Conservation (phyloP, 768 basidiomycete species). For the Imleria badia region DNA sequence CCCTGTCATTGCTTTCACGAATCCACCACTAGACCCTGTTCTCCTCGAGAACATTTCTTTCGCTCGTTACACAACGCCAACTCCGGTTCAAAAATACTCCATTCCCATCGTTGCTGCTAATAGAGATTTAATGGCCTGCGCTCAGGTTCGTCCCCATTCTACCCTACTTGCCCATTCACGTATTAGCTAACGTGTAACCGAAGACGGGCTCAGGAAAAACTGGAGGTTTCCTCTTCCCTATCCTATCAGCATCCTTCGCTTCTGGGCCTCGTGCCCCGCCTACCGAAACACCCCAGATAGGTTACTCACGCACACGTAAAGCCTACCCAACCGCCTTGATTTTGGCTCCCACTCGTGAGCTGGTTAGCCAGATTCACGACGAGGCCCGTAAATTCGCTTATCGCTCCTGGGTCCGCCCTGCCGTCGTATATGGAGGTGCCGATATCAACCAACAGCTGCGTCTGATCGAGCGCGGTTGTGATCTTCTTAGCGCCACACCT, state of each 20-base stretch:
- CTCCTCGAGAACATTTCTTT: slow-evolving; percentile 92
- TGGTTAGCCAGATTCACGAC: slow-evolving; percentile 98
- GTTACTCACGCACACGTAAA: slow-evolving; percentile 74
- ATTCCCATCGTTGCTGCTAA: slow-evolving; percentile 94
- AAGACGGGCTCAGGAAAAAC: slow-evolving; percentile 99
- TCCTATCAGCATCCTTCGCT: slow-evolving; percentile 88
- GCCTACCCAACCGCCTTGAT: slow-evolving; percentile 97
- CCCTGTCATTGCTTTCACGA: slow-evolving; percentile 83
- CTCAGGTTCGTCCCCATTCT: slow-evolving; percentile 56
- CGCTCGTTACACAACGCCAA: slow-evolving; percentile 93
- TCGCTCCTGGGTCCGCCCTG: slow-evolving; percentile 98
- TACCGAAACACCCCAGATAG: slow-evolving; percentile 42
- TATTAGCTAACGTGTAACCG: slow-evolving; percentile 20
- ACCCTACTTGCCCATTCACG: slow-evolving; percentile 6
- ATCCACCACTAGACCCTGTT: slow-evolving; percentile 87
- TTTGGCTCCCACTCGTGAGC: slow-evolving; percentile 96
- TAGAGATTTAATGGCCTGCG: slow-evolving; percentile 93
- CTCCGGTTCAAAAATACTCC: slow-evolving; percentile 99
- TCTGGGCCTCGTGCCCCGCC: slow-evolving; percentile 78
- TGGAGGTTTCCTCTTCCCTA: slow-evolving; percentile 98
- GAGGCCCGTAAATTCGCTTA: slow-evolving; percentile 99
- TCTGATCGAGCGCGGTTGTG: slow-evolving; percentile 93
- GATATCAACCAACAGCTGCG: slow-evolving; percentile 97
- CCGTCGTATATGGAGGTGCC: slow-evolving; percentile 98
- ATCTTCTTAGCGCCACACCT: slow-evolving; percentile 94